Evolutionary conservation across 1,284 basidiomycete genomes (phyloP), one percentile per base, ranked within the genome.

Genomic region (Mrakiaceae sp.): DNA sequence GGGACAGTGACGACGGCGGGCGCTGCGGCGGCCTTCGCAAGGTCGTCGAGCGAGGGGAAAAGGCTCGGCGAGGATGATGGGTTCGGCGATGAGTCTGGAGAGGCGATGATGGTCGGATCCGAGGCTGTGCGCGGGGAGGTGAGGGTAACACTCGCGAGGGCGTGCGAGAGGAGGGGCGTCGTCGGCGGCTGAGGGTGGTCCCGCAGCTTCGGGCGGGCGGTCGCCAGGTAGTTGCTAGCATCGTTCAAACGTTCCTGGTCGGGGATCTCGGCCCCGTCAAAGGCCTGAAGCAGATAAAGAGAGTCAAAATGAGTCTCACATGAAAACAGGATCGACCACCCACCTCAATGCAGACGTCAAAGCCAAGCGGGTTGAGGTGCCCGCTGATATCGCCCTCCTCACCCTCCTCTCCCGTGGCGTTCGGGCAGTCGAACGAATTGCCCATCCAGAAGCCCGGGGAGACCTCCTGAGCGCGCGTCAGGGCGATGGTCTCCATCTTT

Each of bases 381-480:
- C 73, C 73, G 27, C 73, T 72, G 11, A 40, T 16, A n/a, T 55
- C 59, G 3, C 48, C 64, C n/a, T 52, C 64, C 10, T 55, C 59
- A 2, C 16, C 59, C 27, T 10, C 40, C 48, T 60, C 47, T 9
- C 11, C 6, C 12, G 4, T n/a, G 42, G 47, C 50, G 46, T 50
- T 48, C 54, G 64, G 64, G 6, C 77, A 72, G 67, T 79, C 77
- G 51, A 71, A 73, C 46, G 76, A 73, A 66, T 78, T 78, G 3
- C 76, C 76, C 43, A 73, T 68, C 78, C 79, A 83, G 67, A 84
- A 79, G 16, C 80, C 79, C 49, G 79, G 77, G 14, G 79, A 78
- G 60, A 95, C 91, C 77, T 92, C 88, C 44, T 84, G 85, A 2
- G 90, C 90, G 60, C 84, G 82, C 0, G 93, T 96, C 66, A 95